phyloP scores from a whole-genome alignment of 345 rosid species.

The Hibiscus trionum region DNA sequence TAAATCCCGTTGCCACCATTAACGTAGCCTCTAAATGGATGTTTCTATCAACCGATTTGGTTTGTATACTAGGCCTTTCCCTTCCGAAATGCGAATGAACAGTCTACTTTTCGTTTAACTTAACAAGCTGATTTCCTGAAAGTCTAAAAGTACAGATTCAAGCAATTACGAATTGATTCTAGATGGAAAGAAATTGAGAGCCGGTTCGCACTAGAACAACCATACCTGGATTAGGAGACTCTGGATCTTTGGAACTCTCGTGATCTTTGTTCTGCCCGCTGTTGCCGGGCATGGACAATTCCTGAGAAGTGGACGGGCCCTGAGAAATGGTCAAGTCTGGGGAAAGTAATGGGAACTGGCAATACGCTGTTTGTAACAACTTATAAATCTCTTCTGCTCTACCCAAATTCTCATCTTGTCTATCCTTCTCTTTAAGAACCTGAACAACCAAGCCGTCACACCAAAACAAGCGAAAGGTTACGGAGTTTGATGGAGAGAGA shows the following conservation, averaged over 20 bases:
- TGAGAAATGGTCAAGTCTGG: conserved; percentile 19
- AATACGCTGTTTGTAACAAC: conserved; percentile 49
- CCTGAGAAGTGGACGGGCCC: neutral
- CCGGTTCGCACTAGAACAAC: neutral
- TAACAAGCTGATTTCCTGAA: conserved; percentile 17
- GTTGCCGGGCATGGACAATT: conserved; percentile 17
- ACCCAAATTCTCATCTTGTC: conserved; percentile 54
- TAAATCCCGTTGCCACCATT: neutral
- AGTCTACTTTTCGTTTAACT: conserved; percentile 1
- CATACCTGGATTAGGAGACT: conserved; percentile 26
- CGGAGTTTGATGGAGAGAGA: neutral
- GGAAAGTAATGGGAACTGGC: conserved; percentile 41
- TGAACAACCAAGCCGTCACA: neutral
- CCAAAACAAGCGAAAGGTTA: neutral
- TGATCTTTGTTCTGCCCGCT: conserved; percentile 6
- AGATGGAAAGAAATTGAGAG: neutral
- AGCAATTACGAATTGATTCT: conserved; percentile 8
- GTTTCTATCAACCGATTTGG: neutral
- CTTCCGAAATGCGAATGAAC: conserved; percentile 1
- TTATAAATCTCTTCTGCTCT: conserved; percentile 40
- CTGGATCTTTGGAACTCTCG: conserved; percentile 20
- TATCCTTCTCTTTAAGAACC: conserved; percentile 81
- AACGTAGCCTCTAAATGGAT: neutral
- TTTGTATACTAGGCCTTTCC: neutral
- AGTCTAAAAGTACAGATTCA: neutral